Percentiles rank a stretch among this genome's conserved stretches.
phyloP scores from a whole-genome alignment of 345 rosid species.

The Syzygium aromaticum region DNA sequence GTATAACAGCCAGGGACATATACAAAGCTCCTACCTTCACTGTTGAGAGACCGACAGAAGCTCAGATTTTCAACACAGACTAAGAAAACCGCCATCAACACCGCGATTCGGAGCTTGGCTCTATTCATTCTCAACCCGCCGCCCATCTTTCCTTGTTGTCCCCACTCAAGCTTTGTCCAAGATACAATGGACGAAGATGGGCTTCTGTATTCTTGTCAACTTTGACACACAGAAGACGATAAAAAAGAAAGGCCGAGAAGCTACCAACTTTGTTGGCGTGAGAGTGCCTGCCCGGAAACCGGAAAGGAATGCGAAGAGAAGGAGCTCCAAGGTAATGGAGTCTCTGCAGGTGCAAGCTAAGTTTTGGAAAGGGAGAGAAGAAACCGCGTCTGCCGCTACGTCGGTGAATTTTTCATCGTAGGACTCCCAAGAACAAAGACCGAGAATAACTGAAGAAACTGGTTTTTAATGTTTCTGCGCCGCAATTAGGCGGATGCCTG shows the following conservation, averaged over 20 bases:
- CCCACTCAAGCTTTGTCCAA: not conserved
- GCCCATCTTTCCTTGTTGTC: not conserved
- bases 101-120: conserved; percentile 4
- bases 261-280: not conserved
- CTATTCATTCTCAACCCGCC: not conserved
- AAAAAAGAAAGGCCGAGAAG: not conserved
- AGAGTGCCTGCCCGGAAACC: not conserved
- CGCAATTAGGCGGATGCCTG: not conserved
- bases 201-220: not conserved
- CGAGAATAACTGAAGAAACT: not conserved
- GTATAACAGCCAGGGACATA: not conserved
- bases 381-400: conserved; percentile 16
- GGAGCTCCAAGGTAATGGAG: not conserved
- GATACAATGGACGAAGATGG: not conserved
- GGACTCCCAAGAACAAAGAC: not conserved
- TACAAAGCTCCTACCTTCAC: conserved; percentile 26
- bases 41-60: conserved; percentile 22
- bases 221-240: not conserved
- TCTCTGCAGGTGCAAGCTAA: conserved; percentile 3
- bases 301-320: not conserved
- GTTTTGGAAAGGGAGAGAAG: conserved; percentile 9
- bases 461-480: not conserved
- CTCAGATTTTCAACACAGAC: conserved; percentile 14
- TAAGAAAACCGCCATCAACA: conserved; percentile 7
- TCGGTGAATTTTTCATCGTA: not conserved